Percentiles rank a stretch among this genome's conserved stretches.
Conservation (phyloP, 2,329 filamentous ascomycete genomes). For the Calonectria pseudoreteaudii region DNA sequence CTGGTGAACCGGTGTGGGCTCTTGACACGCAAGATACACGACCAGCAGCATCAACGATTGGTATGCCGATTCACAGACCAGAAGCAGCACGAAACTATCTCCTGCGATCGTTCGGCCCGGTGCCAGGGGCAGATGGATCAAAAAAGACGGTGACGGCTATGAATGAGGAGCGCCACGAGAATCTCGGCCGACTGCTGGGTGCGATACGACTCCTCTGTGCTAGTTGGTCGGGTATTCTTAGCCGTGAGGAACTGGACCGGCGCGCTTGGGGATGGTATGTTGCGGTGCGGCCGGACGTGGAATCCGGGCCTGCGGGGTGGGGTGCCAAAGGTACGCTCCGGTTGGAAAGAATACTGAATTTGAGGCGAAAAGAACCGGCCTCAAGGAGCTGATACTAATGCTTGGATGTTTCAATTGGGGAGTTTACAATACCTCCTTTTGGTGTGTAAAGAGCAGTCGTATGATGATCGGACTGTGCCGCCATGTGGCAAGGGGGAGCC, state of each 20-base stretch:
- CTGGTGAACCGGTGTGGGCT: conserved; percentile 70
- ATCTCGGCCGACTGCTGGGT: conserved; percentile 76
- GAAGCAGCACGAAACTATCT: conserved; percentile 74
- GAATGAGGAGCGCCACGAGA: conserved; percentile 74
- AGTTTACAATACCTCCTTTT: neutral
- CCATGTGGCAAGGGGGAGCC: conserved; percentile 13
- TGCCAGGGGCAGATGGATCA: conserved; percentile 43
- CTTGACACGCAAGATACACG: conserved; percentile 66
- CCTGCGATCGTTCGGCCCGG: conserved; percentile 68
- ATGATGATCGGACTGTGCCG: conserved; percentile 26
- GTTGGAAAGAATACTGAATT: conserved; percentile 72
- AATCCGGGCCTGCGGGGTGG: conserved; percentile 81
- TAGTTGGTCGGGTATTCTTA: conserved; percentile 78
- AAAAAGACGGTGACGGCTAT: conserved; percentile 58
- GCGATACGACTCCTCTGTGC: conserved; percentile 78
- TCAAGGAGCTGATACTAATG: neutral
- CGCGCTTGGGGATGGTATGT: conserved; percentile 88
- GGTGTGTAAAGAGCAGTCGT: conserved; percentile 4
- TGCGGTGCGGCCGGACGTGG: conserved; percentile 79
- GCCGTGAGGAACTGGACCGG: conserved; percentile 75
- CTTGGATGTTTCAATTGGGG: neutral
- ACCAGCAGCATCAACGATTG: conserved; percentile 53
- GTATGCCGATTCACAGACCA: conserved; percentile 80
- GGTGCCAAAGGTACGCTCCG: conserved; percentile 81
- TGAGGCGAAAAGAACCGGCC: conserved; percentile 54